Evolutionary conservation across 148 eudicot genomes (phyloP), one percentile per base, ranked within the genome.

Genomic region (Spergularia marina): DNA sequence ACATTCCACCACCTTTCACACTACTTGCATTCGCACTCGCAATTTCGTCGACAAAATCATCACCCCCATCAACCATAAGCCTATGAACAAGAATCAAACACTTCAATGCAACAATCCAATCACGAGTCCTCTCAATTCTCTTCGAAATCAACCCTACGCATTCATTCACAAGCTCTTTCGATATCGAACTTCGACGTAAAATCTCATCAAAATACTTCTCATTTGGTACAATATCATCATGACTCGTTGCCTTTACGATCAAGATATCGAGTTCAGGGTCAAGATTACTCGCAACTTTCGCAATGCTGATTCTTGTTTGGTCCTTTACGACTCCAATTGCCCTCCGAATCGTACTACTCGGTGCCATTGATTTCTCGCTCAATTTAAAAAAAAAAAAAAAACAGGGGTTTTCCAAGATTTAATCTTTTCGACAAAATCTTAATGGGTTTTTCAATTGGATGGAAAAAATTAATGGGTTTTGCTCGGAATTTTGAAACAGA

Each of bases 31-130:
- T 84, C 14, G 86, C 89, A 51, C 75, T 69, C 68, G 73, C 73
- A 8, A 88, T 78, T 72, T 90, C 90, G 71, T 81, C 74, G 59
- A 78, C 69, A 12, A 87, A 63, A 34, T 62, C 57, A 10, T 60
- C 69, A 12, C 72, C 85, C 23, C 90, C 95, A 76, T 84, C 83
- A 62, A 59, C 15, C 44, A 85, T 41, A 30, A 90, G 36, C 54
- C 85, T 71, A 70, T 88, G 89, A 51, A 90, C 81, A 49, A 89
- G 81, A 76, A 89, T 76, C 60, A 89, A 71, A 16, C 82, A 65
- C 79, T 89, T 89, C 55, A 87, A 71, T 3, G 84, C 92, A 76
- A 89, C 92, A 76, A 84, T 77, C 90, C 90, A 89, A 81, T 89
- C 89, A 40, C 57, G 76, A 30, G 92, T 87, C 74, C 72, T 84